phyloP scores from a whole-genome alignment of 2,329 filamentous ascomycete genomes.

The Cadophora sp. region DNA sequence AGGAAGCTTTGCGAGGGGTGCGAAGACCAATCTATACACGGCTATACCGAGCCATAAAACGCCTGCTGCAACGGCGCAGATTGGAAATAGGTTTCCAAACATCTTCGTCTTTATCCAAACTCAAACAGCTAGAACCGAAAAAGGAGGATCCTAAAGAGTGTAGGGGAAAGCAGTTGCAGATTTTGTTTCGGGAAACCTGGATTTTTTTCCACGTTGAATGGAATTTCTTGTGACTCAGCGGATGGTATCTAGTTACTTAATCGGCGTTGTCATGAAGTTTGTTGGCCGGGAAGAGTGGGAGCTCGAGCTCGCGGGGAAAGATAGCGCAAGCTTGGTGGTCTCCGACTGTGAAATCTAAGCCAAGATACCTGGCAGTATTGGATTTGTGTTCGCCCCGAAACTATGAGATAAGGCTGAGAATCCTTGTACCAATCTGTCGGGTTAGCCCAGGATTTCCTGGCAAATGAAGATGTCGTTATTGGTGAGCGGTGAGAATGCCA shows the following conservation, averaged over 20 bases:
- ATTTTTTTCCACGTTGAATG: too few species aligned
- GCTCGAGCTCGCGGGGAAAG: neutral
- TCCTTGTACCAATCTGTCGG: neutral
- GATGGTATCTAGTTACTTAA: neutral
- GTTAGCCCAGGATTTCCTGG: neutral
- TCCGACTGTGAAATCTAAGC: neutral
- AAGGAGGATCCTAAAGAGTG: neutral
- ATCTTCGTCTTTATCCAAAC: slow-evolving; percentile 1
- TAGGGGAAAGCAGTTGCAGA: neutral
- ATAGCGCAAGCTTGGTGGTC: slow-evolving; percentile 5
- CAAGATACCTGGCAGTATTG: neutral
- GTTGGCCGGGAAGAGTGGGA: slow-evolving; percentile 5
- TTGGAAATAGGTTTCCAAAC: slow-evolving; percentile 17
- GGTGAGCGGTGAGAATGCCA: neutral
- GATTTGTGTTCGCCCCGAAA: neutral
- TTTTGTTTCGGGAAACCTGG: too few species aligned
- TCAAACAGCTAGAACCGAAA: neutral
- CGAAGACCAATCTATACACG: slow-evolving; percentile 24
- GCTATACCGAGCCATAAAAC: slow-evolving; percentile 11
- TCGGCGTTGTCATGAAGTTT: neutral
- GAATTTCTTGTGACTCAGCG: neutral
- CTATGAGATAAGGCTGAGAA: neutral
- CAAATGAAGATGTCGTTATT: slow-evolving; percentile 1
- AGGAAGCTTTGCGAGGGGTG: slow-evolving; percentile 38
- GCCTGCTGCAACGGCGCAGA: slow-evolving; percentile 8